A percentile compares a stretch with the other conserved stretches of the same genome.
phyloP scores from a whole-genome alignment of 2,329 filamentous ascomycete species.

The Falciphora oryzae region DNA sequence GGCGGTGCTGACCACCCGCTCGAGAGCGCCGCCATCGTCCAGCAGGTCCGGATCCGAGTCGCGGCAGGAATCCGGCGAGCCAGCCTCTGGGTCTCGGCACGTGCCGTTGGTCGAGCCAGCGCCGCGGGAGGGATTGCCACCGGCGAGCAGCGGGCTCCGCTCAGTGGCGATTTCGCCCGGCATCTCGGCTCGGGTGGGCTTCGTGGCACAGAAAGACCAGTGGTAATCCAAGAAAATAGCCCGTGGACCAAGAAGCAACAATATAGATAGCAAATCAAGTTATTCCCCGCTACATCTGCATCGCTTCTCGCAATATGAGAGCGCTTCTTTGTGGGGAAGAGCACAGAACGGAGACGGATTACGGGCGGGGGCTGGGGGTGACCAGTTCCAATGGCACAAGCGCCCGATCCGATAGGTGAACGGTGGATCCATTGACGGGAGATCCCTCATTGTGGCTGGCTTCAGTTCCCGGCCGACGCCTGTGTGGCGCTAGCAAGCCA shows the following conservation, averaged over 20 bases:
- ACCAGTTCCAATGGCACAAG: too few relatives aligned
- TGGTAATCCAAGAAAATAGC: too few relatives aligned
- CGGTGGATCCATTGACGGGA: too few relatives aligned
- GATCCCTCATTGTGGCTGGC: background rate
- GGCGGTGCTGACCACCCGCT: slow-evolving; percentile 6
- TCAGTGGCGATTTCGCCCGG: background rate
- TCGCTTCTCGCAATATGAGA: too few relatives aligned
- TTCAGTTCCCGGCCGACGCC: background rate
- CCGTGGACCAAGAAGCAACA: too few relatives aligned
- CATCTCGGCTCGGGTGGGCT: background rate
- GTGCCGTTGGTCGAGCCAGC: background rate
- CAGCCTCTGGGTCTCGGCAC: background rate
- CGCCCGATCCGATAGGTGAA: too few relatives aligned
- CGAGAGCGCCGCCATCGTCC: slow-evolving; percentile 5
- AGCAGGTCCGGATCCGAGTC: background rate
- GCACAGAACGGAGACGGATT: too few relatives aligned
- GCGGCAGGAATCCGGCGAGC: background rate
- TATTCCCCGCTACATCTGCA: too few relatives aligned
- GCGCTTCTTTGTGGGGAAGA: too few relatives aligned
- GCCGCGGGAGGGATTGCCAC: background rate
- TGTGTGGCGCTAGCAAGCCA: too few relatives aligned
- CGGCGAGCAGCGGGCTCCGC: slow-evolving; percentile 5
- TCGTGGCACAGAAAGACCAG: too few relatives aligned
- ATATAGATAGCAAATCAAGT: too few relatives aligned
- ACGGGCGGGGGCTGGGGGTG: background rate